These are phyloP conservation scores for Fusarium sp. DNA, from an alignment of 2,329 filamentous ascomycete genomes.

Conservation along the genomic window DNA sequence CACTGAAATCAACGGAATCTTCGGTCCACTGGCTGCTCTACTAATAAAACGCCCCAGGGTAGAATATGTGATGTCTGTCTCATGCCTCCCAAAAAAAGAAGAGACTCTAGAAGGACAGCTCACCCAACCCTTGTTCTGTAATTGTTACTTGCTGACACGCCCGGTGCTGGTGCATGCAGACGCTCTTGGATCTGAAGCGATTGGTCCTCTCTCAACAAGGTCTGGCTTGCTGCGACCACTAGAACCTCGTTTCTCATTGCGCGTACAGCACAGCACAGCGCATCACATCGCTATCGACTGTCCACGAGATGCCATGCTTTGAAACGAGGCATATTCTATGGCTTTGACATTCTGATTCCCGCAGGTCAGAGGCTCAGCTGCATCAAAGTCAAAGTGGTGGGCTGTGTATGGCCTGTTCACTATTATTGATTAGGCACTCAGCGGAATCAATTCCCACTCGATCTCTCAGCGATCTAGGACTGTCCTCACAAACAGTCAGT, in stretches of 20 bases:
- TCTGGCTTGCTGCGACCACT: constrained; percentile 40
- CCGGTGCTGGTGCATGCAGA: constrained; percentile 11
- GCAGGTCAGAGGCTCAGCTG: constrained; percentile 31
- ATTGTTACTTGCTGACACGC: constrained; percentile 29
- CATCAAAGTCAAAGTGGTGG: constrained; percentile 10
- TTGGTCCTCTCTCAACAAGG: constrained; percentile 24
- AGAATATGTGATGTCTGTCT: constrained; percentile 16
- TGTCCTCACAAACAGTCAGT: not conserved
- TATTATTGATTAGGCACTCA: not conserved
- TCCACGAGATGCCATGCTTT: constrained; percentile 31
- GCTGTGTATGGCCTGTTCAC: constrained; percentile 16
- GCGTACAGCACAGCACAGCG: constrained; percentile 9
- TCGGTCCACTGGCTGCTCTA: constrained; percentile 16
- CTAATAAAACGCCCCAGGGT: constrained; percentile 38
- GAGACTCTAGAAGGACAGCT: constrained; percentile 1
- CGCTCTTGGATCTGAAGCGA: constrained; percentile 20
- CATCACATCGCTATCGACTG: constrained; percentile 6
- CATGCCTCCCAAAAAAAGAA: constrained; percentile 32
- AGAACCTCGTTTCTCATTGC: constrained; percentile 26
- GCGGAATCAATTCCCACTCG: not conserved
- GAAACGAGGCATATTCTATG: constrained; percentile 26
- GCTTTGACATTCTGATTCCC: not conserved
- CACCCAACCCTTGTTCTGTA: constrained; percentile 16
- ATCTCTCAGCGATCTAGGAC: constrained; percentile 17
- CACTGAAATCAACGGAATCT: constrained; percentile 22